Evolutionary conservation across 352 stramenopile genomes (phyloP), one percentile per base, ranked within the genome.

Genomic region (Globisporangium cystogenes): DNA sequence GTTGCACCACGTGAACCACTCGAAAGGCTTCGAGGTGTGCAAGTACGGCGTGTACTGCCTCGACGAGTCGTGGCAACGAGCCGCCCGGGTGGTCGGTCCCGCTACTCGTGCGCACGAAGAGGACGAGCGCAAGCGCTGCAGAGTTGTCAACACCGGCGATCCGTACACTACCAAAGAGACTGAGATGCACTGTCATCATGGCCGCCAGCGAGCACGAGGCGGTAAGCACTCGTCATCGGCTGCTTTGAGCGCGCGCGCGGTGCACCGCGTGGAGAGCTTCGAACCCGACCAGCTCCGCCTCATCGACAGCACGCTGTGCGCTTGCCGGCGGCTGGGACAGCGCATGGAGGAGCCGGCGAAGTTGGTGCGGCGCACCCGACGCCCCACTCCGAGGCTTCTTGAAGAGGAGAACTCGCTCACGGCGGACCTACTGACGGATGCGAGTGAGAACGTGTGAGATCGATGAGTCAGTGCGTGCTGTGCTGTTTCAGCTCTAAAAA

Each of bases 1-100:
- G 41, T 53, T 87, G 31, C 76, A 87, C 12, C 76, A 87, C 48
- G 10, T 73, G 42, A 56, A 53, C 14, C 77, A 88, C 39, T 57
- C 65, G 5, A 58, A 55, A 10, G 43, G 53, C 8, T 83, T 82
- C 40, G 64, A 74, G 43, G 39, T 26, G 18, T 4, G 40, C 59
- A 27, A 70, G 16, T 26, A 26, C 20, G 39, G 20, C 7, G 39
- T 44, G 18, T 44, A 44, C 39, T 27, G 7, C 12, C 20, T 44
- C 39, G 39, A 44, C 18, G n/a, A 44, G n/a, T 7, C 36, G 16
- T 42, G 16, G 36, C 36, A 42, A 15, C 36, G 20, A 41, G 10
- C 33, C 33, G 15, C 33, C 0, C 1, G 15, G 7, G 10, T 11
- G 12, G 8, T 16, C 5, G 31, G 31, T 16, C 8, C 31, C 14